These are phyloP conservation scores for Penicillium brevicompactum DNA, from an alignment of 2,329 filamentous ascomycete species.

Conservation along the genomic window DNA sequence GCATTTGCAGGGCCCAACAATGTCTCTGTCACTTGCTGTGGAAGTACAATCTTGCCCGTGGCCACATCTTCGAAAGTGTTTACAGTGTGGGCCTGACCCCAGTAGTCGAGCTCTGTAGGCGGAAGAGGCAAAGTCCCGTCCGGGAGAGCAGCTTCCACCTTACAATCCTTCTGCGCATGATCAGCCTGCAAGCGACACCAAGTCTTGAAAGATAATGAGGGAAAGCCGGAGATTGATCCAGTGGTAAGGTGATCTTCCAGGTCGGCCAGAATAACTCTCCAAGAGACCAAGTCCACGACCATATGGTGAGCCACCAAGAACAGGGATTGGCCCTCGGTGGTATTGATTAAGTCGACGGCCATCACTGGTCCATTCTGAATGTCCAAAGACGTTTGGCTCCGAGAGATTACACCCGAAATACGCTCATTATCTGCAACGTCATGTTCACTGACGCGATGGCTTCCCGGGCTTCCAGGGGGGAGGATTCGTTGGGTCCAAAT, in stretches of 20 bases:
- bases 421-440: not conserved
- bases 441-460: not conserved
- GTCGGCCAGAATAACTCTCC: constrained; percentile 16
- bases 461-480: constrained; percentile 7
- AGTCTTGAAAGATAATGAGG: not conserved
- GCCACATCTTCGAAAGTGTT: not conserved
- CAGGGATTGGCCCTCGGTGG: constrained; percentile 13
- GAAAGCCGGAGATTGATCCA: not conserved
- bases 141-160: not conserved
- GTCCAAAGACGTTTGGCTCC: constrained; percentile 4
- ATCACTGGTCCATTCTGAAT: constrained; percentile 12
- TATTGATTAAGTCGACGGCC: constrained; percentile 21
- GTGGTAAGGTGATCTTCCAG: constrained; percentile 1
- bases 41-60: not conserved
- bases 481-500: not conserved
- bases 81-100: not conserved
- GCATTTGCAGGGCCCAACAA: not conserved
- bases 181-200: constrained; percentile 2
- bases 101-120: not conserved
- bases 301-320: constrained; percentile 24
- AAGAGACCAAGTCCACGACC: constrained; percentile 29
- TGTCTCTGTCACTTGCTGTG: not conserved
- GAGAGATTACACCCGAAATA: not conserved
- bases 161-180: not conserved
- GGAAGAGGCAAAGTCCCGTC: not conserved